Conservation (phyloP, 495 filamentous ascomycete species). For the Pyrenula aspistea region DNA sequence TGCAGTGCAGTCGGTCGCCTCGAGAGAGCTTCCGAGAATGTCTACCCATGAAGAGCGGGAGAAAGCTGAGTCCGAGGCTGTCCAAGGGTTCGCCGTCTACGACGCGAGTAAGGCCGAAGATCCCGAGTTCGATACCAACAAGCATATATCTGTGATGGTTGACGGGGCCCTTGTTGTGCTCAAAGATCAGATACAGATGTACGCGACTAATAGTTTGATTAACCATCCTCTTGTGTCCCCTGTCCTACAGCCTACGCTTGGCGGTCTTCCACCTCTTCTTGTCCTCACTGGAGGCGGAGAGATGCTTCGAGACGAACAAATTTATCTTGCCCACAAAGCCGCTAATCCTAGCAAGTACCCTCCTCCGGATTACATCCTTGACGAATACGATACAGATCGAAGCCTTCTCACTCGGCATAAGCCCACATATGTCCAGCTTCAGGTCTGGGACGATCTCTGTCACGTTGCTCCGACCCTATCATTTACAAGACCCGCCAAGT, state of each 20-base stretch:
- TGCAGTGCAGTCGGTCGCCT: slow-evolving; percentile 15
- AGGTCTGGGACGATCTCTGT: slow-evolving; percentile 91
- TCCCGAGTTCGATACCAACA: slow-evolving; percentile 24
- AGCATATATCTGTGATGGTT: slow-evolving; percentile 46
- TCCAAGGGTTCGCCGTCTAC: slow-evolving; percentile 21
- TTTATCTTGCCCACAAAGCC: slow-evolving; percentile 90
- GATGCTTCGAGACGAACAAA: slow-evolving; percentile 81
- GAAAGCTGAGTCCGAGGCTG: slow-evolving; percentile 11
- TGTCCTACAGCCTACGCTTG: slow-evolving; percentile 70
- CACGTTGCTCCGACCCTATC: slow-evolving; percentile 84
- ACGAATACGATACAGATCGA: slow-evolving; percentile 47
- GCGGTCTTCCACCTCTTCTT: slow-evolving; percentile 76
- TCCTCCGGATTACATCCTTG: slow-evolving; percentile 50
- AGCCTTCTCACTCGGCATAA: slow-evolving; percentile 49
- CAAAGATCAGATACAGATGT: slow-evolving; percentile 93
- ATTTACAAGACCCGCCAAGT: slow-evolving; percentile 88
- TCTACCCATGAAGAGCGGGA: slow-evolving; percentile 9
- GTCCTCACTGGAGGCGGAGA: slow-evolving; percentile 83
- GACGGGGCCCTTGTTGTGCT: slow-evolving; percentile 59
- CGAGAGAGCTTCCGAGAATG: slow-evolving; percentile 2
- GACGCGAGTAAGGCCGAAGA: slow-evolving; percentile 27
- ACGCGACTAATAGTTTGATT: slow-evolving; percentile 77
- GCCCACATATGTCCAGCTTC: slow-evolving; percentile 86
- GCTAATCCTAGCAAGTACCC: slow-evolving; percentile 66
- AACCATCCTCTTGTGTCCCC: slow-evolving; percentile 85